These are phyloP conservation scores for Hanseniaspora lindneri DNA, from an alignment of 805 yeast species.

Conservation along the genomic window DNA sequence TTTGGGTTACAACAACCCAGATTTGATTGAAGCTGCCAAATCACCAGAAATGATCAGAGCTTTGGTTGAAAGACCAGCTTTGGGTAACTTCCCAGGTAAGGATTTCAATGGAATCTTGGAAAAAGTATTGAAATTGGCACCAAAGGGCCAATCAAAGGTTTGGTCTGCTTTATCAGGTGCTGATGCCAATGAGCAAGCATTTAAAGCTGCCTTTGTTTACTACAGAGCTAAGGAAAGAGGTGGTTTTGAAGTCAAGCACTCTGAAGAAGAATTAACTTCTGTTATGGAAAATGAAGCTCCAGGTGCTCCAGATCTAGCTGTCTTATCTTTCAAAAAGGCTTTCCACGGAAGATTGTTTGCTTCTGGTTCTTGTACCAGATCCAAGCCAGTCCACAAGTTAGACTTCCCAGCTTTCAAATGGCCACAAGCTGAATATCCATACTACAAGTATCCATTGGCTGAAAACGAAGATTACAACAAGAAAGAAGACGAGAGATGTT, in stretches of 20 bases:
- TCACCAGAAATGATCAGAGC: slow-evolving; percentile 54
- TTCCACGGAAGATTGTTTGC: slow-evolving; percentile 96
- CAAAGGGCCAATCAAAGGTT: slow-evolving; percentile 45
- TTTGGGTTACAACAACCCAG: slow-evolving; percentile 60
- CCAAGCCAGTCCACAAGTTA: slow-evolving; percentile 89
- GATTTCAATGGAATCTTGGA: slow-evolving; percentile 40
- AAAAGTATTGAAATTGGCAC: slow-evolving; percentile 46
- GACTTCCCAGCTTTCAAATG: slow-evolving; percentile 88
- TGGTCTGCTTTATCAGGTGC: slow-evolving; percentile 62
- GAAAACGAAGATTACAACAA: slow-evolving; percentile 50
- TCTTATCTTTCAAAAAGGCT: slow-evolving; percentile 73
- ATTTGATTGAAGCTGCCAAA: slow-evolving; percentile 44
- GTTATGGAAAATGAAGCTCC: slow-evolving; percentile 78
- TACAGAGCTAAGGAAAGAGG: slow-evolving; percentile 47
- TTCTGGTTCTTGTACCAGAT: slow-evolving; percentile 78
- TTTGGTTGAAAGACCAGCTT: slow-evolving; percentile 55
- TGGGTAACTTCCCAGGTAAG: slow-evolving; percentile 52
- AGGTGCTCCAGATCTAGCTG: slow-evolving; percentile 78
- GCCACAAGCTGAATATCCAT: slow-evolving; percentile 93
- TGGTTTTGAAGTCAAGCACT: slow-evolving; percentile 41
- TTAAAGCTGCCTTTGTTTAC: slow-evolving; percentile 59
- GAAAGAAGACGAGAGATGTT: slow-evolving; percentile 70
- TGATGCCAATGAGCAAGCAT: slow-evolving; percentile 60
- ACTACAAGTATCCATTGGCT: slow-evolving; percentile 72
- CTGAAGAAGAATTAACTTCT: slow-evolving; percentile 55